Base-by-base conservation (phyloP, 352 stramenopile genomes). In the Phytophthora ramorum region DNA sequence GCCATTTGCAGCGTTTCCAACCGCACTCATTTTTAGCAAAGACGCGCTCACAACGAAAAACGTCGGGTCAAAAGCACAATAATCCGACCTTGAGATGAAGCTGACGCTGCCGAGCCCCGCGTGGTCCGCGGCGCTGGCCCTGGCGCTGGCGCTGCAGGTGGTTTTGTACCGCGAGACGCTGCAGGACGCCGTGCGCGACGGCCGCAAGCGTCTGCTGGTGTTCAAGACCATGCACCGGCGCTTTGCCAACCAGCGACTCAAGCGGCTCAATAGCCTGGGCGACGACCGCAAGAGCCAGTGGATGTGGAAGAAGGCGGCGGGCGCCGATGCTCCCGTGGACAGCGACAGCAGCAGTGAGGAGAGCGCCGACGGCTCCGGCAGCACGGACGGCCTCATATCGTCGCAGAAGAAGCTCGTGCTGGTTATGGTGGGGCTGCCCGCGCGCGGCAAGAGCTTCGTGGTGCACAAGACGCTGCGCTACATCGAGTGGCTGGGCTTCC, bases 361-460 rank as follows among this genome's bases (percentile, higher is more conserved):
- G 32, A 78, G 52, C 57, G 50, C 62, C 17, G 65, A 71, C 43
- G 67, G 34, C 41, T 58, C 54, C 17, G 52, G 41, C 43, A 68
- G 57, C 35, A 66, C 76, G 10, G 67, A 81, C 50, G 84, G 84
- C 1, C 75, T 92, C 63, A 87, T 92, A 64, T 80, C 69, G 0
- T 86, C 82, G 40, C 84, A 92, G 65, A 92, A 92, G 69, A 97
- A 96, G 73, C 71, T 97, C 64, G 90, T 98, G 40, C 85, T 98
- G 48, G 90, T 97, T 24, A 91, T 98, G 75, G 94, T 98, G 41
- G 96, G 96, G 3, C 71, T 98, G n/a, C 94, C 96, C 0, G 96
- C 93, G 35, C 87, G 96, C 47, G 96, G 96, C 65, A 98, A 98
- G 87, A 98, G 90, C 56, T 99, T 99, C 66, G 93, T 99, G 30